Evolutionary conservation across 1,139 yeast species (phyloP).

Genomic region (Geotrichum fermentans): DNA sequence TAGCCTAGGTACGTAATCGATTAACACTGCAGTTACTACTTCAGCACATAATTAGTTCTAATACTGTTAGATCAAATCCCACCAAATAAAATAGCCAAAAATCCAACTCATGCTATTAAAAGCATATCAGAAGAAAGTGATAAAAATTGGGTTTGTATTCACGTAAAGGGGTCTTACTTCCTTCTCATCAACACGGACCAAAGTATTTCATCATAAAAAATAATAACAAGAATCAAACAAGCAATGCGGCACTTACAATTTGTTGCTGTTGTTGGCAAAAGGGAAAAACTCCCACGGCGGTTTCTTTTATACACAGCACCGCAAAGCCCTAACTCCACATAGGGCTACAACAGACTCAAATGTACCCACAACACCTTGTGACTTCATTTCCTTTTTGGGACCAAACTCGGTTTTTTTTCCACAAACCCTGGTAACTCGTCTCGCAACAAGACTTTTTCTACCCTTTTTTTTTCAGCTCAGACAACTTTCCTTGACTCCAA

Average conservation of each 20-base stretch:
- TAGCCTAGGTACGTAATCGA: too few relatives aligned
- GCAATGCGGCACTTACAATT: slow-evolving; percentile 2
- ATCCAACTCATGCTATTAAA: too few relatives aligned
- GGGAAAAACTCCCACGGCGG: not conserved
- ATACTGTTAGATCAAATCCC: too few relatives aligned
- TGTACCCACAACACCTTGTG: not conserved
- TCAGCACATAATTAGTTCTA: too few relatives aligned
- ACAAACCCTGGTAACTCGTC: too few relatives aligned
- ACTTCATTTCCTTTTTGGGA: not conserved
- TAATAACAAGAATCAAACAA: not conserved
- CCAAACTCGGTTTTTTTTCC: not conserved
- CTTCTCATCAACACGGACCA: slow-evolving; percentile 44
- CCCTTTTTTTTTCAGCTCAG: slow-evolving; percentile 15
- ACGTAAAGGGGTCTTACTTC: slow-evolving; percentile 40
- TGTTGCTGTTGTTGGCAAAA: not conserved
- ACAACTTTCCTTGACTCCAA: slow-evolving; percentile 11
- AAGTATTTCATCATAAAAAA: slow-evolving; percentile 34
- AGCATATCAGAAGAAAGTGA: slow-evolving; percentile 22
- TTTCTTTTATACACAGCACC: not conserved
- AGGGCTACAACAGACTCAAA: not conserved
- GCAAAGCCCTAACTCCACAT: not conserved
- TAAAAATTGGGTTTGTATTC: slow-evolving; percentile 34
- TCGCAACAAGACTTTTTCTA: too few relatives aligned
- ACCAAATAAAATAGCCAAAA: too few relatives aligned
- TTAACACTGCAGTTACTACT: too few relatives aligned